A percentile compares a stretch with the other conserved stretches of the same genome.
These are phyloP conservation scores for Metschnikowia cerradonensis DNA, from an alignment of 805 yeast genomes.

Conservation along the genomic window DNA sequence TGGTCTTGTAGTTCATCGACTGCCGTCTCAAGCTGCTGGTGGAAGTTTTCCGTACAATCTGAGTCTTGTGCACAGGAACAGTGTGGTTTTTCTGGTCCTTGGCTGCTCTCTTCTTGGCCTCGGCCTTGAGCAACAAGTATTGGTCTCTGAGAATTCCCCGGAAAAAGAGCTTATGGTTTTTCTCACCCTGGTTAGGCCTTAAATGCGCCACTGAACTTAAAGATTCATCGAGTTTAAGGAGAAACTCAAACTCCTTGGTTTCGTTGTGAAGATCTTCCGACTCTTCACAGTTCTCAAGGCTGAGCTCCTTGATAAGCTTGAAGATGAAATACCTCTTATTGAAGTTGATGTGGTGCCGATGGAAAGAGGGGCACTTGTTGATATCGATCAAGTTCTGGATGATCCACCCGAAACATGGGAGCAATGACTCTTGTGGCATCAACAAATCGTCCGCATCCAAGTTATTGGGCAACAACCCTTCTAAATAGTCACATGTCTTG, in stretches of 20 bases:
- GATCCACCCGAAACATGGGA: constrained; percentile 93
- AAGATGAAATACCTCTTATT: constrained; percentile 56
- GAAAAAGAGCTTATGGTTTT: constrained; percentile 27
- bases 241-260: constrained; percentile 47
- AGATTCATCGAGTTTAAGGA: constrained; percentile 44
- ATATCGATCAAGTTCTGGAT: constrained; percentile 70
- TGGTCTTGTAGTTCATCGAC: constrained; percentile 37
- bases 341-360: constrained; percentile 68
- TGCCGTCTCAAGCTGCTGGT: constrained; percentile 32
- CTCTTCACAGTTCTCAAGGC: constrained; percentile 32
- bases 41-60: constrained; percentile 29
- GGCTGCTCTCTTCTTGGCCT: not conserved
- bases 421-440: constrained; percentile 43
- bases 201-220: constrained; percentile 30
- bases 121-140: constrained; percentile 22
- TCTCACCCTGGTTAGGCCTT: constrained; percentile 31
- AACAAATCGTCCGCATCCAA: constrained; percentile 26
- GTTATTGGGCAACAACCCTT: constrained; percentile 28
- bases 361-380: constrained; percentile 66
- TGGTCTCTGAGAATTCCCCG: constrained; percentile 30
- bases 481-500: constrained; percentile 24
- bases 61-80: constrained; percentile 3
- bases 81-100: constrained; percentile 3
- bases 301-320: constrained; percentile 37
- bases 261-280: constrained; percentile 24